These are phyloP conservation scores for Moringa oleifera DNA, from an alignment of 345 rosid species.

Conservation along the genomic window DNA sequence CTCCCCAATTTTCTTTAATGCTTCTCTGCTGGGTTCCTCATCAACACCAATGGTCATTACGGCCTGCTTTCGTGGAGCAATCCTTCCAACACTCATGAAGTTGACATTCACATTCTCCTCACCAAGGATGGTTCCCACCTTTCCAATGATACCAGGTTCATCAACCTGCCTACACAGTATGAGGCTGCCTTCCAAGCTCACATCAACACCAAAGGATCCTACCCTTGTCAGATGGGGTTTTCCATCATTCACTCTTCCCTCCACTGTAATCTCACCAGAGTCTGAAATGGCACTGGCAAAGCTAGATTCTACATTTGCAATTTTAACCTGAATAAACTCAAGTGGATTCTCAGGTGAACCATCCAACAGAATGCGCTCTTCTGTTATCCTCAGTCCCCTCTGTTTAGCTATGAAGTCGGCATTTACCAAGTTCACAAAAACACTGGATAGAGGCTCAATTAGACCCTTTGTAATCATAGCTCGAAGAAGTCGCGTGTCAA, in stretches of 20 bases:
- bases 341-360: slow-evolving; percentile 59
- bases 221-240: slow-evolving; percentile 54
- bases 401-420: slow-evolving; percentile 67
- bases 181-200: slow-evolving; percentile 73
- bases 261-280: slow-evolving; percentile 50
- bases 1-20: slow-evolving; percentile 46
- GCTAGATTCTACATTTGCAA: slow-evolving; percentile 65
- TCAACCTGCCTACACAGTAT: slow-evolving; percentile 64
- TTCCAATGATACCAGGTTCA: slow-evolving; percentile 71
- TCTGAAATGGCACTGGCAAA: slow-evolving; percentile 63
- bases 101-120: slow-evolving; percentile 64
- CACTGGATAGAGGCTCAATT: slow-evolving; percentile 59
- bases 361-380: slow-evolving; percentile 44
- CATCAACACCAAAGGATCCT: slow-evolving; percentile 67
- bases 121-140: slow-evolving; percentile 51
- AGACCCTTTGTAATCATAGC: slow-evolving; percentile 73
- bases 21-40: slow-evolving; percentile 49
- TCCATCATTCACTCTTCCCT: slow-evolving; percentile 68
- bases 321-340: slow-evolving; percentile 54
- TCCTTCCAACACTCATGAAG: slow-evolving; percentile 64
- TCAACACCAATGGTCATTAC: slow-evolving; percentile 77
- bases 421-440: slow-evolving; percentile 60
- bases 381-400: slow-evolving; percentile 49
- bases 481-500: slow-evolving; percentile 65
- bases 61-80: slow-evolving; percentile 52